A percentile compares a stretch with the other conserved stretches of the same genome.
phyloP scores from a whole-genome alignment of 2,329 filamentous ascomycete species.

The Myriosclerotinia curreyana region DNA sequence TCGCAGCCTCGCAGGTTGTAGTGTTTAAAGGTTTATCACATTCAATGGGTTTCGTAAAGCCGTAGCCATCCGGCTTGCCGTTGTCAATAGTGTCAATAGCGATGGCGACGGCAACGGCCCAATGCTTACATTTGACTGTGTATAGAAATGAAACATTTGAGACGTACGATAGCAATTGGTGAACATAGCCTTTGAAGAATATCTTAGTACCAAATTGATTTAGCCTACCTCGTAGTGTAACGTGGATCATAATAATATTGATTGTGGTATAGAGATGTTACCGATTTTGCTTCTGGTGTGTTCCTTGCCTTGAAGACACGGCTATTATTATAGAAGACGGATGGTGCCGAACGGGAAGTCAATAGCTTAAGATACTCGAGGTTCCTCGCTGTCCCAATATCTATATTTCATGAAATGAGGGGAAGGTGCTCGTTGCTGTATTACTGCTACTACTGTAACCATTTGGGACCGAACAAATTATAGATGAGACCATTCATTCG shows the following conservation, averaged over 20 bases:
- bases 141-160: neutral
- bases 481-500: conserved; percentile 15
- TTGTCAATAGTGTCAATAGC: neutral
- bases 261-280: conserved; percentile 17
- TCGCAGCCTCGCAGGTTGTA: neutral
- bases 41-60: neutral
- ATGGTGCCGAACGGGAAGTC: conserved; percentile 19
- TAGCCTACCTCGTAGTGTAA: conserved; percentile 8
- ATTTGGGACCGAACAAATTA: conserved; percentile 9
- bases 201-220: neutral
- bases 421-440: conserved; percentile 26
- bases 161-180: neutral
- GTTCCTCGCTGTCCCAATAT: conserved; percentile 16
- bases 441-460: conserved; percentile 9
- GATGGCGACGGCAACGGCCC: neutral
- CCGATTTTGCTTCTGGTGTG: conserved; percentile 14
- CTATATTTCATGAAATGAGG: conserved; percentile 25
- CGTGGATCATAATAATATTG: conserved; percentile 6
- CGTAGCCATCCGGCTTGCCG: neutral
- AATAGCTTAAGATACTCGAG: conserved; percentile 20
- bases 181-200: neutral
- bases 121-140: neutral
- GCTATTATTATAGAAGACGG: conserved; percentile 13
- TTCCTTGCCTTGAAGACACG: conserved; percentile 17
- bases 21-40: neutral